phyloP scores from a whole-genome alignment of 805 yeast genomes.

The Cyberlindnera euphorbiae region DNA sequence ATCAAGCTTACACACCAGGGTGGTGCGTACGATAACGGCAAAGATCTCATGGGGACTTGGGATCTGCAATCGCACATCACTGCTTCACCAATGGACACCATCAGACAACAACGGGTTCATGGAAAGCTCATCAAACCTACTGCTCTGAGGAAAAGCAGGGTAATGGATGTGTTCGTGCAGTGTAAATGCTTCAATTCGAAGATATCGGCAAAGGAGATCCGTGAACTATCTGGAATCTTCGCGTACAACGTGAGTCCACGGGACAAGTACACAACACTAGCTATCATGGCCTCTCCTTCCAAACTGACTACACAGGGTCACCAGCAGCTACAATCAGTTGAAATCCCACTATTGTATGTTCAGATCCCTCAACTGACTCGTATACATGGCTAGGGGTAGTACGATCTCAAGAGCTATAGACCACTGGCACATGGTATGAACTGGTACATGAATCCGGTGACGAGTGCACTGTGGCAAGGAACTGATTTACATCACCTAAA shows the following conservation, averaged over 20 bases:
- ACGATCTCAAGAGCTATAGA: conserved; percentile 8
- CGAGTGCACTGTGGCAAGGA: conserved; percentile 14
- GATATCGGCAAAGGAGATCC: conserved; percentile 23
- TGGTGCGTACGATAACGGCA: conserved; percentile 25
- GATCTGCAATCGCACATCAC: conserved; percentile 5
- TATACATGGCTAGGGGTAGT: conserved; percentile 7
- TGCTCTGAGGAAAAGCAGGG: conserved; percentile 1
- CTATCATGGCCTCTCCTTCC: conserved; percentile 20
- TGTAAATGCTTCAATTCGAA: conserved; percentile 23
- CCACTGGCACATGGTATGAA: conserved; percentile 9
- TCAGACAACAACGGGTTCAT: conserved; percentile 3
- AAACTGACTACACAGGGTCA: conserved; percentile 20
- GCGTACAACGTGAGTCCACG: conserved; percentile 15
- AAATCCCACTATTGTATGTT: conserved; percentile 20
- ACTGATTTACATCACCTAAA: too few relatives aligned
- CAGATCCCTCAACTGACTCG: conserved; percentile 16
- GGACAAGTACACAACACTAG: conserved; percentile 15
- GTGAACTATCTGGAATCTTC: conserved; percentile 23
- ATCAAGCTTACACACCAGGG: conserved; percentile 21
- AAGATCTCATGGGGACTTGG: conserved; percentile 23
- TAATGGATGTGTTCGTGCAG: conserved; percentile 22
- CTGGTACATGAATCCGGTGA: conserved; percentile 15
- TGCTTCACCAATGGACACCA: neutral
- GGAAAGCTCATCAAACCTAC: conserved; percentile 14
- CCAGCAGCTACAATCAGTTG: conserved; percentile 17